These are phyloP conservation scores for Backusella psychrophila DNA, from an alignment of 192 early-diverging fungal species.

Conservation along the genomic window DNA sequence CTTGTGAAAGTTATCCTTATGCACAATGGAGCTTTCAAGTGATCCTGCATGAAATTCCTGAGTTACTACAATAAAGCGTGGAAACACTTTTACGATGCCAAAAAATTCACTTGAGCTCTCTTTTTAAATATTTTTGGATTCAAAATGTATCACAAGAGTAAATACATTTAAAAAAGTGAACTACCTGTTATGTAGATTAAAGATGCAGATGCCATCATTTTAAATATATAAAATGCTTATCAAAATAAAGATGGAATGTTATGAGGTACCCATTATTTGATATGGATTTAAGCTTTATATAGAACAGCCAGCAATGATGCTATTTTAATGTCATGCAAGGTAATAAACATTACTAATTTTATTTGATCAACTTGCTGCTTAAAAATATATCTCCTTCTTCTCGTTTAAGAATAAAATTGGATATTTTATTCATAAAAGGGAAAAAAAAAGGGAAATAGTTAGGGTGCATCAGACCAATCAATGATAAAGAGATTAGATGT, in stretches of 20 bases:
- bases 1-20: background rate
- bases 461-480: background rate
- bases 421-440: constrained; percentile 2
- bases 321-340: background rate
- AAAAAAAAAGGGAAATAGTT: background rate
- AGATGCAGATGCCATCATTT: background rate
- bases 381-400: background rate
- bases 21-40: background rate
- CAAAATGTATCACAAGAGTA: too few relatives aligned
- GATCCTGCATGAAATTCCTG: background rate
- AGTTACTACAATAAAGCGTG: background rate
- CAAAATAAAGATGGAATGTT: background rate
- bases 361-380: background rate
- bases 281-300: background rate
- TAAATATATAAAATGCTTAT: background rate
- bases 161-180: too few relatives aligned
- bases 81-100: too few relatives aligned
- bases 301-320: background rate
- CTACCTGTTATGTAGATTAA: background rate
- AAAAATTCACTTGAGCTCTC: too few relatives aligned
- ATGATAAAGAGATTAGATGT: background rate
- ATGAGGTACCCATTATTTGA: background rate
- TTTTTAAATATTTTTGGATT: too few relatives aligned
- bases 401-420: background rate
- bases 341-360: background rate